Conservation (phyloP, 75 land plant species). For the Chamaecyparis obtusa region DNA sequence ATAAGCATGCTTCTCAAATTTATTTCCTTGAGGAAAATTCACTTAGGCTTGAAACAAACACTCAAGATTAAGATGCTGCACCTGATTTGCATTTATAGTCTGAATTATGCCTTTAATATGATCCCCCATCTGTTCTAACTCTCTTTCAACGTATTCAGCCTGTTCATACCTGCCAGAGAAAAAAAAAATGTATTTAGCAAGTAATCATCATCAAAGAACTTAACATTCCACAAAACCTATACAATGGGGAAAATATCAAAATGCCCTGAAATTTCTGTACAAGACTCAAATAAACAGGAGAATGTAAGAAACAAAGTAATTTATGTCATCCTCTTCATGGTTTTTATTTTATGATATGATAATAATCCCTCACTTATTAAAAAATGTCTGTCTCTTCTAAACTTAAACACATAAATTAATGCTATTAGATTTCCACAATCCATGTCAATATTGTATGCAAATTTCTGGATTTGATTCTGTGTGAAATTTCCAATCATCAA, state of each 20-base stretch:
- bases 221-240: background rate
- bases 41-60: background rate
- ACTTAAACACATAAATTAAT: background rate
- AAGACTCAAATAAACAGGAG: background rate
- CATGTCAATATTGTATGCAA: too few species aligned
- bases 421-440: too few species aligned
- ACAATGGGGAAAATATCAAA: background rate
- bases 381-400: background rate
- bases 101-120: slow-evolving; percentile 84
- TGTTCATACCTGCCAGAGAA: slow-evolving; percentile 81
- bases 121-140: slow-evolving; percentile 88
- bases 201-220: background rate
- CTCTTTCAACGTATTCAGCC: slow-evolving; percentile 84
- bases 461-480: too few species aligned
- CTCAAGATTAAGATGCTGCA: slow-evolving; percentile 13
- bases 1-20: background rate
- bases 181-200: background rate
- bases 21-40: background rate
- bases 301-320: background rate
- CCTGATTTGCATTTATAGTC: slow-evolving; percentile 84
- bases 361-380: background rate
- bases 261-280: background rate
- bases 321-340: background rate
- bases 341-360: too few species aligned
- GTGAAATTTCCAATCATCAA: too few species aligned